Base-by-base conservation (phyloP, 768 basidiomycete species). In the Tulasnella sp. region DNA sequence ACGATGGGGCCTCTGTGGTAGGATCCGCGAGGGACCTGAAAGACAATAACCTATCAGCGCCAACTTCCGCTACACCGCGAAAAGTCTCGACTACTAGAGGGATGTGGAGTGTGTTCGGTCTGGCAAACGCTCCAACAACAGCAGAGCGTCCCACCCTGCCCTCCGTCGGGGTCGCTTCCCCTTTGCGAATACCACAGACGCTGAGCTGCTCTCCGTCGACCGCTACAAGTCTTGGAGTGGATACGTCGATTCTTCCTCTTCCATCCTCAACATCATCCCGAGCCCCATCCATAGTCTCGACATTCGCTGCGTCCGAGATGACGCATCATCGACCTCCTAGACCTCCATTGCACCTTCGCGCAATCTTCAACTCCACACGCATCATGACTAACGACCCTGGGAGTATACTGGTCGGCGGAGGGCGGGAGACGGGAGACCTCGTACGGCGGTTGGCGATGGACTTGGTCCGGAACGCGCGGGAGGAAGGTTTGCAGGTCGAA, bases 311-410 rank as follows among this genome's bases (percentile, higher is more conserved):
- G 16, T 52, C 64, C 11, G 62, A 67, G 41, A 70, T 73, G 34
- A 44, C 59, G n/a, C 64, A 41, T 35, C 72, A 42, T 34, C 64
- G 35, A 63, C 35, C 34, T 36, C 59, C 1, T 79, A 88, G 0
- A 85, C 90, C 0, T 78, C 73, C 75, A 34, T 67, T 70, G 19
- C 75, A 76, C 62, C 34, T 94, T 1, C 86, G 86, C 6, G 92
- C 92, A 1, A 92, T 94, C 70, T 85, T 86, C 19, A 88, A 93
- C 70, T 91, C 92, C 0, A 94, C 90, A 1, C 87, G 92, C 3
- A 89, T 94, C n/a, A 93, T 94, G 91, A 90, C 90, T 0, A 83
- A 87, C 2, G 91, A 91, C 75, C 85, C 92, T 0, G 82, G 84
- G 14, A 91, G 90, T 75, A 86, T 94, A 71, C 84, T 94, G 11